phyloP scores from a whole-genome alignment of 208 protist genomes.

The Ichthyophonus hoferi region DNA sequence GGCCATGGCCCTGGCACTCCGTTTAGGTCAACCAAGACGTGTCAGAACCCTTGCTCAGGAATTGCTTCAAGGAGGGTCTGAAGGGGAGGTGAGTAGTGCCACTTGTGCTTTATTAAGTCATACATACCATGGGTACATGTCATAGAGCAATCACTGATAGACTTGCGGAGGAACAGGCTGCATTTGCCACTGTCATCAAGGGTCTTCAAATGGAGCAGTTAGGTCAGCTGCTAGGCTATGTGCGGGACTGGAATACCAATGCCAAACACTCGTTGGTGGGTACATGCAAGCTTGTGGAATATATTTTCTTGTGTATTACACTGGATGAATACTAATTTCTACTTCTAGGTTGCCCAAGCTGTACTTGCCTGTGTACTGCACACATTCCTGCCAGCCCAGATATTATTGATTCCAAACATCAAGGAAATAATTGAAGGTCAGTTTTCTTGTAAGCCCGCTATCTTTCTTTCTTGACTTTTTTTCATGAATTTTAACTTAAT shows the following conservation, averaged over 20 bases:
- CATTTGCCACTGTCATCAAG: not conserved
- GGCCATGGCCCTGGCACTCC: not conserved
- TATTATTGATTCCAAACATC: conserved; percentile 7
- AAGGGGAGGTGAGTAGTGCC: too few species aligned
- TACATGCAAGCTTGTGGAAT: not conserved
- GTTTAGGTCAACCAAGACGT: not conserved
- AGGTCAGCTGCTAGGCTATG: not conserved
- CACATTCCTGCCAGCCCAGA: not conserved
- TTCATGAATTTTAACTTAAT: too few species aligned
- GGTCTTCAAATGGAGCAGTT: not conserved
- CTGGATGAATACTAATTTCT: not conserved
- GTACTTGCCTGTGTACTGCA: conserved; percentile 9
- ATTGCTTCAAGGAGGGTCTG: too few species aligned
- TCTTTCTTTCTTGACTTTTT: too few species aligned
- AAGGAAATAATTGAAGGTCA: conserved; percentile 26
- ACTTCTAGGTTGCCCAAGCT: not conserved
- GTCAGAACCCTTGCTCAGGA: not conserved
- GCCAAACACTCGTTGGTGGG: not conserved
- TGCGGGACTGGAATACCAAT: conserved; percentile 33
- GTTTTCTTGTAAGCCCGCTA: not conserved
- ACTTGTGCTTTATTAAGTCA: too few species aligned
- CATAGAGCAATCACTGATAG: too few species aligned
- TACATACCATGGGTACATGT: too few species aligned
- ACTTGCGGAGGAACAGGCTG: not conserved
- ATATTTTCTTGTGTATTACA: not conserved